Evolutionary conservation across 2,329 filamentous ascomycete genomes (phyloP).

Genomic region (Penicillium sp.): DNA sequence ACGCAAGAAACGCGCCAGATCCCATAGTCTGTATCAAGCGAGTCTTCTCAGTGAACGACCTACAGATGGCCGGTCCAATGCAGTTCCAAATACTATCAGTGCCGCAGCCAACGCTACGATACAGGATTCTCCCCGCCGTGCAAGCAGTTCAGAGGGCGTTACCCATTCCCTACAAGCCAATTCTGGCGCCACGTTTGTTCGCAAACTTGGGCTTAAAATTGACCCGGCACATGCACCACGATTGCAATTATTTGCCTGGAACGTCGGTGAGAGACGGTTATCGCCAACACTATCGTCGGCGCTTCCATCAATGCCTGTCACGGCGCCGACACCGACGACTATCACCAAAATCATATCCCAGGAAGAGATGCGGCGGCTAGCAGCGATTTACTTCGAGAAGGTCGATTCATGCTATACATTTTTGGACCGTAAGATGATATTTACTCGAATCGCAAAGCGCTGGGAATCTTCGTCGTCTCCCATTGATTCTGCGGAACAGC

Average conservation of each 20-base stretch:
- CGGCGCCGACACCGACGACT: slow-evolving; percentile 22
- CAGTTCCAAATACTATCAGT: neutral
- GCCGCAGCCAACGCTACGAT: slow-evolving; percentile 3
- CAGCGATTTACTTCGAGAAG: slow-evolving; percentile 54
- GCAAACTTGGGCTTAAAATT: slow-evolving; percentile 53
- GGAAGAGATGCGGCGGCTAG: slow-evolving; percentile 50
- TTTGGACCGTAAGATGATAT: slow-evolving; percentile 31
- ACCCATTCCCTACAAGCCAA: slow-evolving; percentile 54
- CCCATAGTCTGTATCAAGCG: slow-evolving; percentile 20
- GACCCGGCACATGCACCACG: slow-evolving; percentile 56
- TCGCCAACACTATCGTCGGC: slow-evolving; percentile 16
- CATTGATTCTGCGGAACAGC: slow-evolving; percentile 24
- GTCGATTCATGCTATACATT: slow-evolving; percentile 57
- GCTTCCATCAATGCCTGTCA: slow-evolving; percentile 8
- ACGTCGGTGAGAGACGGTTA: slow-evolving; percentile 39
- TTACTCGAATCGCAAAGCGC: slow-evolving; percentile 33
- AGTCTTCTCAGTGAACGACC: slow-evolving; percentile 15
- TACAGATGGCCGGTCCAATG: slow-evolving; percentile 10
- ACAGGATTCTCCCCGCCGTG: slow-evolving; percentile 8
- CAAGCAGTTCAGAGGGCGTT: slow-evolving; percentile 5
- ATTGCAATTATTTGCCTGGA: slow-evolving; percentile 59
- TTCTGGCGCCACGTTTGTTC: slow-evolving; percentile 58
- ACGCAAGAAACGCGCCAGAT: slow-evolving; percentile 32
- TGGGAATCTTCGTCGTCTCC: slow-evolving; percentile 18
- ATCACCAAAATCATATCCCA: slow-evolving; percentile 52